These are phyloP conservation scores for Alnus glutinosa DNA, from an alignment of 306 rosid genomes.

Conservation along the genomic window DNA sequence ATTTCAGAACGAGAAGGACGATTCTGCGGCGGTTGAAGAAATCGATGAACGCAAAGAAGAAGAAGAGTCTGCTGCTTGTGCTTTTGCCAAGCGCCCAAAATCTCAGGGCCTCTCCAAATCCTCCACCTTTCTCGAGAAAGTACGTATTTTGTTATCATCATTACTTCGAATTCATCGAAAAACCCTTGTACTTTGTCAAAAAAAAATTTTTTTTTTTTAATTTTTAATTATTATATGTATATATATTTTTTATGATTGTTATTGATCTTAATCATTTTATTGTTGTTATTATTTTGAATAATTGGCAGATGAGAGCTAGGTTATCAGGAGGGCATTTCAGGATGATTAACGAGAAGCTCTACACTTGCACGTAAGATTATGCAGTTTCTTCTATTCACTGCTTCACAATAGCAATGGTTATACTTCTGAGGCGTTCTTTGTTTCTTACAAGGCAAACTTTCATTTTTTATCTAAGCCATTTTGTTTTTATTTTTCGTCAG, in stretches of 20 bases:
- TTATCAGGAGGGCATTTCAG: constrained; percentile 94
- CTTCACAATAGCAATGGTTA: background rate
- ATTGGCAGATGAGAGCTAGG: constrained; percentile 75
- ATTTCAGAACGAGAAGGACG: constrained; percentile 15
- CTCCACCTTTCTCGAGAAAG: constrained; percentile 73
- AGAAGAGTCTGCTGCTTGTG: constrained; percentile 22
- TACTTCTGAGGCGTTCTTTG: background rate
- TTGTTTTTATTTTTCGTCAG: constrained; percentile 37
- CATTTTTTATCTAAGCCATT: background rate
- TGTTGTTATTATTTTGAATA: background rate
- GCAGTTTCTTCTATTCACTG: background rate
- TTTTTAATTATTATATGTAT: background rate
- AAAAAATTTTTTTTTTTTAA: background rate
- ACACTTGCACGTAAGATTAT: constrained; percentile 79
- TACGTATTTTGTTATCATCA: background rate
- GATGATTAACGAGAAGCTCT: constrained; percentile 95
- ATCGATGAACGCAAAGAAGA: constrained; percentile 7
- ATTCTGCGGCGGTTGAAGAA: background rate
- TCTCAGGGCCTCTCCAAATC: constrained; percentile 39
- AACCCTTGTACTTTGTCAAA: background rate
- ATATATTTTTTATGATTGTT: background rate
- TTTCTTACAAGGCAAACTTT: background rate
- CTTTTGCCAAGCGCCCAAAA: constrained; percentile 34
- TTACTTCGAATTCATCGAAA: background rate
- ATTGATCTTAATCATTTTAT: background rate